Conservation (phyloP, 1,284 basidiomycete species). For the Ganoderma sinense region DNA sequence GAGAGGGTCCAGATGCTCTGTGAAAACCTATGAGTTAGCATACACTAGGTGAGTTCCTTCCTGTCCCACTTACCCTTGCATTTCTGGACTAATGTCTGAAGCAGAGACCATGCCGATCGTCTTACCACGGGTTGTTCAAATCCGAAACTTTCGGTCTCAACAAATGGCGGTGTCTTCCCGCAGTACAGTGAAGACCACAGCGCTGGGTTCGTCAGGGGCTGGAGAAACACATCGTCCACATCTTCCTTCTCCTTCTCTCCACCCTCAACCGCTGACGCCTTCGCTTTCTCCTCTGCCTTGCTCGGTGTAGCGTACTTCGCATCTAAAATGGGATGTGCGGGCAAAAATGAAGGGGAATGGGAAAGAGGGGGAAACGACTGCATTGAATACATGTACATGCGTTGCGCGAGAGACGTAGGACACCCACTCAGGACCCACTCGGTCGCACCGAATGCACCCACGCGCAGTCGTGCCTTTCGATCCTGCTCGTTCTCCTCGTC, state of each 20-base stretch:
- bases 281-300: constrained; percentile 25
- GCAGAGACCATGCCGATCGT: constrained; percentile 65
- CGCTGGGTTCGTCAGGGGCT: constrained; percentile 57
- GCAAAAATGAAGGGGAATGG: not conserved
- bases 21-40: not conserved
- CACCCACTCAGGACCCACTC: constrained; percentile 69
- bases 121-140: constrained; percentile 71
- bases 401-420: constrained; percentile 17
- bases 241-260: constrained; percentile 17
- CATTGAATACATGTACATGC: constrained; percentile 22
- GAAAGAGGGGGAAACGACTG: constrained; percentile 8
- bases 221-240: constrained; percentile 34
- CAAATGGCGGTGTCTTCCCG: constrained; percentile 52
- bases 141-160: constrained; percentile 58
- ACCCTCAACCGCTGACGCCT: not conserved
- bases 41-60: not conserved
- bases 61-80: constrained; percentile 49
- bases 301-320: constrained; percentile 17
- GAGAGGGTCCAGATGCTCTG: constrained; percentile 49
- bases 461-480: constrained; percentile 72
- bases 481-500: constrained; percentile 74
- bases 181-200: constrained; percentile 70
- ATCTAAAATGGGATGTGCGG: constrained; percentile 18
- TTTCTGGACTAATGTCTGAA: constrained; percentile 50
- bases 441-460: constrained; percentile 76